A percentile compares a stretch with the other conserved stretches of the same genome.
phyloP scores from a whole-genome alignment of 192 early-diverging fungal genomes.

The Coemansia sp. region DNA sequence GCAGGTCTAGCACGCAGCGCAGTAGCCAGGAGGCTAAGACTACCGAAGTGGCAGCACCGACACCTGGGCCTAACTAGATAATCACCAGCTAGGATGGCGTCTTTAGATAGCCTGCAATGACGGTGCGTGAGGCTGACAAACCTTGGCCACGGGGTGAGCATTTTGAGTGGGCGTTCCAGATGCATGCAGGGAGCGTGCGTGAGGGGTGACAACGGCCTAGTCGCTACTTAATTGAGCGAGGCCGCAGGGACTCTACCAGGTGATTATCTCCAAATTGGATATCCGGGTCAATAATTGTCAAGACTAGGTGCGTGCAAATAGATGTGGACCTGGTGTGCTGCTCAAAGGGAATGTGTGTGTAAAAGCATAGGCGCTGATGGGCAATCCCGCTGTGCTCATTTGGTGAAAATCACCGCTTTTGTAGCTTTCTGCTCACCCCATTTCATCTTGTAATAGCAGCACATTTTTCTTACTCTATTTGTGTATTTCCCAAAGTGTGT shows the following conservation, averaged over 20 bases:
- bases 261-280: neutral
- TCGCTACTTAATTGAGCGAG: neutral
- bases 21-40: neutral
- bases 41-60: neutral
- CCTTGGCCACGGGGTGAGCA: neutral
- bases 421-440: neutral
- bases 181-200: neutral
- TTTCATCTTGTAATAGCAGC: neutral
- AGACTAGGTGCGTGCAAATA: neutral
- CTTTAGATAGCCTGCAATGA: neutral
- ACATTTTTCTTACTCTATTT: neutral
- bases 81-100: neutral
- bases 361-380: neutral
- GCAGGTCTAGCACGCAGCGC: slow-evolving; percentile 3
- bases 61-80: neutral
- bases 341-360: neutral
- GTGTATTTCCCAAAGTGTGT: neutral
- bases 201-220: neutral
- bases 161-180: neutral
- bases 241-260: too few relatives aligned
- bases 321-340: neutral
- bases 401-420: neutral
- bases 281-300: neutral
- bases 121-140: neutral
- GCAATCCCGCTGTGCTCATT: neutral